Percentiles rank a stretch among this genome's conserved stretches.
phyloP scores from a whole-genome alignment of 805 yeast species.

The Candida pini region DNA sequence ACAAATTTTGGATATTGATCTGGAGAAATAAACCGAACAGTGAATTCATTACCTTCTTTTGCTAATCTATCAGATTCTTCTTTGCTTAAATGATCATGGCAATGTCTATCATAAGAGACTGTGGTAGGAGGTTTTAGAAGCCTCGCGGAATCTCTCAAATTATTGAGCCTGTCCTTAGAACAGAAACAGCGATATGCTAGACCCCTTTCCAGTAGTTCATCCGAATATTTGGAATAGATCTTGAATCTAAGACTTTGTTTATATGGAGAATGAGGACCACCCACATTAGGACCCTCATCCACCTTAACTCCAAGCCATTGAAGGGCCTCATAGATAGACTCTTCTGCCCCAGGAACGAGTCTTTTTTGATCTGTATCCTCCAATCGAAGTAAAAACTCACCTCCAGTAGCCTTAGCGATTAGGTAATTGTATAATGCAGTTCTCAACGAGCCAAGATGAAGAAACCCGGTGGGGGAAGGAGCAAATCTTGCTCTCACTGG shows the following conservation, averaged over 20 bases:
- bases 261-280: slow-evolving; percentile 81
- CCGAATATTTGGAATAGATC: slow-evolving; percentile 59
- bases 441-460: slow-evolving; percentile 91
- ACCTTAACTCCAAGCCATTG: slow-evolving; percentile 68
- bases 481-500: slow-evolving; percentile 92
- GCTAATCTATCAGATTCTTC: slow-evolving; percentile 37
- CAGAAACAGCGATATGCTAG: slow-evolving; percentile 86
- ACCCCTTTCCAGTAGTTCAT: slow-evolving; percentile 53
- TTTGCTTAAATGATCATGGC: slow-evolving; percentile 39
- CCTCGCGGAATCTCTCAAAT: slow-evolving; percentile 67
- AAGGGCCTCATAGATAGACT: slow-evolving; percentile 68
- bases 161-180: slow-evolving; percentile 66
- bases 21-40: slow-evolving; percentile 77
- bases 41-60: slow-evolving; percentile 34
- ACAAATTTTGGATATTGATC: slow-evolving; percentile 55
- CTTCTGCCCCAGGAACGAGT: slow-evolving; percentile 75
- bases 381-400: slow-evolving; percentile 72
- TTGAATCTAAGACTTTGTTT: slow-evolving; percentile 75
- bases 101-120: slow-evolving; percentile 85
- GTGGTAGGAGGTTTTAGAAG: slow-evolving; percentile 80
- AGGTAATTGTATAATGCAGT: slow-evolving; percentile 90
- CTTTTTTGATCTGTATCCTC: slow-evolving; percentile 93
- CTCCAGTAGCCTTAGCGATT: slow-evolving; percentile 72
- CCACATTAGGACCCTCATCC: slow-evolving; percentile 80
- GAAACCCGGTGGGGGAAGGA: slow-evolving; percentile 94